These are phyloP conservation scores for sunflower (Helianthus annuus) DNA, from an alignment of 129 eudicot genomes.

Conservation along the genomic window HanXRQr2.0-SUNRISE NC_035442.2:151031085-151031584, in stretches of 20 bases:
- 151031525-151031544: slow-evolving; percentile 74
- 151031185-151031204: slow-evolving; percentile 58
- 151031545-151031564: slow-evolving; percentile 76
- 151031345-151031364: slow-evolving; percentile 72
- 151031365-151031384: slow-evolving; percentile 79
- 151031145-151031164: neutral
- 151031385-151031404: slow-evolving; percentile 67
- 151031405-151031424: slow-evolving; percentile 70
- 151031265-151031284: slow-evolving; percentile 70
- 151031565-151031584: too few relatives aligned
- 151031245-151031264: slow-evolving; percentile 72
- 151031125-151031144: slow-evolving; percentile 5
- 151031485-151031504: neutral
- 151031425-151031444: slow-evolving; percentile 71
- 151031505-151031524: slow-evolving; percentile 51
- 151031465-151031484: neutral
- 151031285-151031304: slow-evolving; percentile 77
- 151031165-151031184: slow-evolving; percentile 28
- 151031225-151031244: slow-evolving; percentile 70
- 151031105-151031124: slow-evolving; percentile 38
- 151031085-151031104: slow-evolving; percentile 55
- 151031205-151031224: slow-evolving; percentile 78
- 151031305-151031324: slow-evolving; percentile 67
- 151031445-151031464: neutral
- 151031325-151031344: slow-evolving; percentile 45